Evolutionary conservation across 2,329 filamentous ascomycete genomes (phyloP), one percentile per base, ranked within the genome.

Genomic region (Cytospora piceicola): DNA sequence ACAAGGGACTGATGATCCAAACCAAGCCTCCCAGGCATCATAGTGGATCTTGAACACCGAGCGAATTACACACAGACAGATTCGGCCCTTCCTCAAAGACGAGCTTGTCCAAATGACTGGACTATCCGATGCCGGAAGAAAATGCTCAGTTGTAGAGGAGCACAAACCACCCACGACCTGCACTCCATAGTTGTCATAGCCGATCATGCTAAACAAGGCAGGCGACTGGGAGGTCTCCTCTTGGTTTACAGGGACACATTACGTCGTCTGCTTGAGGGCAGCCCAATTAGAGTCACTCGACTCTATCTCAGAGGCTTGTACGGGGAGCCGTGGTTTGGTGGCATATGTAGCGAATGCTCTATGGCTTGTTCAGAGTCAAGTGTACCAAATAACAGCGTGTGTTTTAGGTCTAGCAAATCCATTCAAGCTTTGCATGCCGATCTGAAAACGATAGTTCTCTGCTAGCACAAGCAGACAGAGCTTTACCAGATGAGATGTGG

Each of bases 1-100:
- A 32, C 69, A 63, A 59, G 58, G 66, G 15, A 64, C 36, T 53
- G 64, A 61, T 22, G 66, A 67, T 27, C 49, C 66, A 7, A 24
- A 8, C 27, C 54, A 57, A 22, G 24, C 52, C n/a, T 7, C 55
- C 12, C 63, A 65, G 58, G 58, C 58, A 22, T 65, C 66, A 67
- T 67, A 67, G 63, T 49, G 55, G 42, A 27, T 1, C 3, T 24
- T 46, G 5, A 52, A 24, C 24, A 39, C 22, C 22, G 24, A 30
- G 11, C 6, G 58, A 39, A 36, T 42, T 22, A 20, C 5, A 59
- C 57, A 29, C 20, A 14, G 29, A 22, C 46, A 49, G n/a, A 24
- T 22, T 2, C 9, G 22, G 11, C n/a, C 46, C 46, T 24, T n/a
- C 46, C n/a, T 49, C 46, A 15, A 36, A 49, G 46, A 49, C 46